phyloP scores from a whole-genome alignment of 306 rosid species.

The Gastrolobium villosum region DNA sequence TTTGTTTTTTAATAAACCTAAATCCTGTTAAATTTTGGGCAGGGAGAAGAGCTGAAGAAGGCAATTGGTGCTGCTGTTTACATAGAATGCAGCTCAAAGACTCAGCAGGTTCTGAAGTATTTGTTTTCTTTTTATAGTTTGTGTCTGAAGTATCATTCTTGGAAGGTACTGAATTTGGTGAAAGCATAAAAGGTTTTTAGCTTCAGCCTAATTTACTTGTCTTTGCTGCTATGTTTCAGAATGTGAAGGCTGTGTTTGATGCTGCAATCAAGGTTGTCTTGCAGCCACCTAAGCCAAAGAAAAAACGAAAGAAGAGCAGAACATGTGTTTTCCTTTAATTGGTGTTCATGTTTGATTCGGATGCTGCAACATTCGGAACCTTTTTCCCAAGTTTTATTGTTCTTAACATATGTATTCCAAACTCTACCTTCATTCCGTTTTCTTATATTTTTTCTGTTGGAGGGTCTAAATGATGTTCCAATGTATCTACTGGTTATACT shows the following conservation, averaged over 20 bases:
- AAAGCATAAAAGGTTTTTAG: not conserved
- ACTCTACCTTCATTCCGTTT: conserved; percentile 27
- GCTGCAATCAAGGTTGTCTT: conserved; percentile 65
- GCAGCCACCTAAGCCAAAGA: conserved; percentile 64
- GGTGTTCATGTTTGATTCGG: conserved; percentile 40
- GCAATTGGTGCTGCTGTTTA: conserved; percentile 92
- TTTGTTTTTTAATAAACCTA: not conserved
- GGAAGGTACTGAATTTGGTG: conserved; percentile 3
- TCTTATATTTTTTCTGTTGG: not conserved
- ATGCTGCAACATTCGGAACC: conserved; percentile 43
- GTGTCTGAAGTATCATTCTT: not conserved
- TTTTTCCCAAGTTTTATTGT: conserved; percentile 29
- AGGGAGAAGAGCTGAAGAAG: conserved; percentile 96
- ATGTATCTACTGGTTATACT: conserved; percentile 32
- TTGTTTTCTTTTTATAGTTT: not conserved
- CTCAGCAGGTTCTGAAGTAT: conserved; percentile 74
- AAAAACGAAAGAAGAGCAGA: conserved; percentile 60
- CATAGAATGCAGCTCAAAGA: conserved; percentile 96
- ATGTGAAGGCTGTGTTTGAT: conserved; percentile 62
- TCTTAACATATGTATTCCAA: conserved; percentile 43
- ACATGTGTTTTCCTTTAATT: conserved; percentile 54
- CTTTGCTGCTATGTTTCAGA: conserved; percentile 52
- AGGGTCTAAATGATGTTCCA: conserved; percentile 35
- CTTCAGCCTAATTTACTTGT: conserved; percentile 15
- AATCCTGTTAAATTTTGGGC: conserved; percentile 46